Percentiles rank a stretch among this genome's conserved stretches.
These are phyloP conservation scores for Microstegium vimineum DNA, from an alignment of 176 grass and related monocot species.

Conservation along the genomic window DNA sequence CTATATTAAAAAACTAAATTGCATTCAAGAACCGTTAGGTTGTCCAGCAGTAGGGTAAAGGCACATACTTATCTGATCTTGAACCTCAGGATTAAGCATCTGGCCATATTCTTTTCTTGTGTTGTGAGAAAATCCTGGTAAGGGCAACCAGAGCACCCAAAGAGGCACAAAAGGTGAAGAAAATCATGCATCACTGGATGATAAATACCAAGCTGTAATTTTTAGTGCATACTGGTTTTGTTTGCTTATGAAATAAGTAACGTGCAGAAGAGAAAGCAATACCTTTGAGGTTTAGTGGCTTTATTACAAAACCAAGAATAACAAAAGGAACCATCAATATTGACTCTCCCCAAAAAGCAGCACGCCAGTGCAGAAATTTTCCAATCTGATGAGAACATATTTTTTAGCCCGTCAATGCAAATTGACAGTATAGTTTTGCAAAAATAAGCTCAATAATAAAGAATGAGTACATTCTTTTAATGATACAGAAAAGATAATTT, in stretches of 20 bases:
- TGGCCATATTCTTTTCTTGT: constrained; percentile 32
- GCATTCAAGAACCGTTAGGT: neutral
- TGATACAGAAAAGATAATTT: neutral
- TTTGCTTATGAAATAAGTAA: constrained; percentile 13
- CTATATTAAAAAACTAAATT: neutral
- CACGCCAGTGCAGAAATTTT: constrained; percentile 69
- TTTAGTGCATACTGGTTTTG: neutral
- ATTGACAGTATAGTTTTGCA: neutral
- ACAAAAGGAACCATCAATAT: constrained; percentile 99
- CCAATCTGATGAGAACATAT: constrained; percentile 57
- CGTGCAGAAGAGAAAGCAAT: neutral
- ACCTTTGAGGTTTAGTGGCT: constrained; percentile 94
- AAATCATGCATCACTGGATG: neutral
- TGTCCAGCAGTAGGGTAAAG: constrained; percentile 1
- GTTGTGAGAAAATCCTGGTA: constrained; percentile 44
- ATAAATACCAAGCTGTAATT: neutral
- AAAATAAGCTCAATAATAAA: neutral
- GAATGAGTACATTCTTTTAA: neutral
- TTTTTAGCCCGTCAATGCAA: neutral
- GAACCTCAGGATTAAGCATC: constrained; percentile 29
- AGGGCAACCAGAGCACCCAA: neutral
- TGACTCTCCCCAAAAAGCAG: constrained; percentile 95
- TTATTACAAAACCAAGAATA: constrained; percentile 91
- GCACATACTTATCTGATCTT: constrained; percentile 39
- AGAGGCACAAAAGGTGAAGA: neutral